Percentiles rank a stretch among this genome's conserved stretches.
Evolutionary conservation across 495 filamentous ascomycete genomes (phyloP).

Genomic region (Ascobolus immersus): DNA sequence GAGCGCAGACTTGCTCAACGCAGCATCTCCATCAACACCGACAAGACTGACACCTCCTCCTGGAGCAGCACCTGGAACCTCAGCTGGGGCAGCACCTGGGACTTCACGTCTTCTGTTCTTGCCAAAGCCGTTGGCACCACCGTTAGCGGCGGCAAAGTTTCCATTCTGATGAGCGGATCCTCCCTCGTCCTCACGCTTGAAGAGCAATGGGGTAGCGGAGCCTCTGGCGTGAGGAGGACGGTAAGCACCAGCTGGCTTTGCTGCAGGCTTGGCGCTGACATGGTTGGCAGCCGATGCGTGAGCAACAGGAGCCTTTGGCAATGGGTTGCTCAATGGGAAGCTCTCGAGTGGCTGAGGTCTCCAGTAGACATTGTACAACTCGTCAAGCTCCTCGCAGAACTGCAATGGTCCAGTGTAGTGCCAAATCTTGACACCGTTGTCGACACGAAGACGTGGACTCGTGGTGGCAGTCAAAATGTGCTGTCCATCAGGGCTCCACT

Average conservation of each 20-base stretch:
- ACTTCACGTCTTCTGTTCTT: constrained; percentile 40
- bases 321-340: constrained; percentile 42
- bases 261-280: constrained; percentile 67
- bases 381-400: constrained; percentile 83
- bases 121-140: constrained; percentile 51
- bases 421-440: constrained; percentile 91
- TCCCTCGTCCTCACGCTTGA: constrained; percentile 93
- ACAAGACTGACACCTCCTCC: constrained; percentile 41
- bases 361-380: constrained; percentile 84
- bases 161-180: constrained; percentile 76
- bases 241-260: constrained; percentile 86
- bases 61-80: constrained; percentile 39
- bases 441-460: constrained; percentile 75
- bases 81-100: constrained; percentile 51
- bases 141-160: constrained; percentile 29
- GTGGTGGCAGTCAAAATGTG: constrained; percentile 92
- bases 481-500: constrained; percentile 87
- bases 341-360: constrained; percentile 39
- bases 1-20: constrained; percentile 57
- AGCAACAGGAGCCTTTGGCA: constrained; percentile 51
- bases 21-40: constrained; percentile 36
- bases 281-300: constrained; percentile 67
- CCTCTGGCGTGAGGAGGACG: constrained; percentile 90
- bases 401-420: constrained; percentile 71
- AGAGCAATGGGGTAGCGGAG: constrained; percentile 63